Conservation (phyloP, 2,329 filamentous ascomycete genomes). For the Nemania sp. region DNA sequence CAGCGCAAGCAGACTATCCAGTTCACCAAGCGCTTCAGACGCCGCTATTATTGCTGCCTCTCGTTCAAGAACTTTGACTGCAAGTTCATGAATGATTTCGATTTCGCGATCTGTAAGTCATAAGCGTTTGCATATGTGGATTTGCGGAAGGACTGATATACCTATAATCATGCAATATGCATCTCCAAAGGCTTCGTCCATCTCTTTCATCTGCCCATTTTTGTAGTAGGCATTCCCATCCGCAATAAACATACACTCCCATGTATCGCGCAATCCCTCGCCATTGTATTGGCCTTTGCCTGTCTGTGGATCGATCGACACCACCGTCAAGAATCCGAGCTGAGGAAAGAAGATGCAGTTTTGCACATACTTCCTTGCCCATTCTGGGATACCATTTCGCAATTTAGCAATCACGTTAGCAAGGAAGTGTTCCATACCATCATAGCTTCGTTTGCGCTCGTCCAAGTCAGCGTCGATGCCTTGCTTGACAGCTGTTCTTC, state of each 20-base stretch:
- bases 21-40: constrained; percentile 82
- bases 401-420: constrained; percentile 68
- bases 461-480: constrained; percentile 78
- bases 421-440: constrained; percentile 75
- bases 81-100: constrained; percentile 79
- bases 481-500: constrained; percentile 70
- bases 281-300: constrained; percentile 67
- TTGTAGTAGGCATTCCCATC: constrained; percentile 82
- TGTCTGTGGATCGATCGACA: constrained; percentile 63
- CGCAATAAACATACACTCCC: constrained; percentile 78
- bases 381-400: constrained; percentile 62
- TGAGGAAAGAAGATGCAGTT: constrained; percentile 92
- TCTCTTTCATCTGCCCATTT: constrained; percentile 74
- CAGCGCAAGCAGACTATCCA: constrained; percentile 83
- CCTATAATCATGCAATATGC: constrained; percentile 82
- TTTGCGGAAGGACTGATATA: constrained; percentile 45
- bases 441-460: constrained; percentile 73
- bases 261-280: constrained; percentile 58
- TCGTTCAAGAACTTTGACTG: constrained; percentile 69
- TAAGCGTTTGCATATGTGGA: constrained; percentile 14
- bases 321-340: constrained; percentile 83
- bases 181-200: constrained; percentile 83
- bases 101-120: constrained; percentile 73
- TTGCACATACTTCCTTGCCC: constrained; percentile 55
- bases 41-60: constrained; percentile 66